Base-by-base conservation (phyloP, 1,284 basidiomycete genomes). In the Malassezia globosa region DNA sequence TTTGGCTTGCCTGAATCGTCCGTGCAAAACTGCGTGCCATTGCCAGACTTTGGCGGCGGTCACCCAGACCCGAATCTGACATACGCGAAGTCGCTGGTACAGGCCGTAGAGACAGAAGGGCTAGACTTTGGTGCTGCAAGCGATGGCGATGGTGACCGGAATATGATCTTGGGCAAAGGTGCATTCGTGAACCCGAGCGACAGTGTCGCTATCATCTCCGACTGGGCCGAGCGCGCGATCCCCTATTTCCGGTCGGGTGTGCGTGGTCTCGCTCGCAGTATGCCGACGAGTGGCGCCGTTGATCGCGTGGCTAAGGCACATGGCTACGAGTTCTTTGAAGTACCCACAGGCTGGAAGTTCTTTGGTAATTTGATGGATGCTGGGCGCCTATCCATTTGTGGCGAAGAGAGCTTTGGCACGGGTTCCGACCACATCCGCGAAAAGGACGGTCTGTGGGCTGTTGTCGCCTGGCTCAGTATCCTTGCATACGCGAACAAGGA, bases 301-400 rank as follows among this genome's bases (percentile, higher is more conserved):
- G 94, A 97, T 75, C 80, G 88, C 23, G 92, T 97, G 18, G 94
- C 92, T 14, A 81, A 90, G 78, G 85, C 83, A 73, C 90, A 87
- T 76, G 84, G 84, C n/a, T 74, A 92, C 50, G 87, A 94, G 73
- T 82, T 81, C 72, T 95, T 95, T 69, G 92, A 96, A 73, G 90
- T 96, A 14, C 92, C 92, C 4, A 97, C 92, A 25, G 46, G 92
- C 48, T 95, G 88, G 92, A 97, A 97, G 76, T 97, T 97, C 81
- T 97, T 97, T 71, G 94, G 92, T 46, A 97, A 97, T 77, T 78
- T 97, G 59, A 97, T 97, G 92, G 92, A 97, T 73, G 92, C 94
- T 37, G 90, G 89, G 0, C 80, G 87, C 37, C 80, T 97, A 34
- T 95, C 89, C 42, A 96, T 97, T 72, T 97, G 92, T 67, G 92